These are phyloP conservation scores for Gnetum montanum DNA, from an alignment of 75 land plant genomes.

Conservation along the genomic window DNA sequence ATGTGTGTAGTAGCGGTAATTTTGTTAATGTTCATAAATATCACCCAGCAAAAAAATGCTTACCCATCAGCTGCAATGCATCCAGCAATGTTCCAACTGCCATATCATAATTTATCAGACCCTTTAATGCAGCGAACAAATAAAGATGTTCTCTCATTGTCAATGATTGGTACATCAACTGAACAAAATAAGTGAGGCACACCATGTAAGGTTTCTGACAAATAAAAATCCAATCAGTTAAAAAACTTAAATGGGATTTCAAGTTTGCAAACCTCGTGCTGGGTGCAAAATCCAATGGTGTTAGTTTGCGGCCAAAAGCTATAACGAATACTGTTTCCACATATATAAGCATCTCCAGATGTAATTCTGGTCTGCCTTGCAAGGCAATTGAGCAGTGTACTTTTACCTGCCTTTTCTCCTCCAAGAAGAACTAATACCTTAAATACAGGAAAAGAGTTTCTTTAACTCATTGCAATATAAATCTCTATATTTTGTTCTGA, in stretches of 20 bases:
- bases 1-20: no score
- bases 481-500: neutral
- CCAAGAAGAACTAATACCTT: conserved; percentile 22
- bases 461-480: neutral
- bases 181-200: conserved; percentile 1
- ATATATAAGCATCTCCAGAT: conserved; percentile 21
- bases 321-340: conserved; percentile 23
- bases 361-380: conserved; percentile 13
- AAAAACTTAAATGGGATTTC: no score
- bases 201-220: neutral
- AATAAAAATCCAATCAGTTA: no score
- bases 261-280: conserved; percentile 21
- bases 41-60: no score
- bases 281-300: conserved; percentile 23
- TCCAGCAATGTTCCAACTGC: conserved; percentile 13
- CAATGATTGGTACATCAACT: conserved; percentile 20
- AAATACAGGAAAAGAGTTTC: neutral
- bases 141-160: conserved; percentile 22
- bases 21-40: no score
- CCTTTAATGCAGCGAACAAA: conserved; percentile 18
- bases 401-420: conserved; percentile 28
- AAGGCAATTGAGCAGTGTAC: conserved; percentile 20
- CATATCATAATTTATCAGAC: conserved; percentile 11
- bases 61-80: conserved; percentile 24
- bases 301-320: conserved; percentile 14